phyloP scores from a whole-genome alignment of 2,329 filamentous ascomycete genomes.

The Xylaria sp. region DNA sequence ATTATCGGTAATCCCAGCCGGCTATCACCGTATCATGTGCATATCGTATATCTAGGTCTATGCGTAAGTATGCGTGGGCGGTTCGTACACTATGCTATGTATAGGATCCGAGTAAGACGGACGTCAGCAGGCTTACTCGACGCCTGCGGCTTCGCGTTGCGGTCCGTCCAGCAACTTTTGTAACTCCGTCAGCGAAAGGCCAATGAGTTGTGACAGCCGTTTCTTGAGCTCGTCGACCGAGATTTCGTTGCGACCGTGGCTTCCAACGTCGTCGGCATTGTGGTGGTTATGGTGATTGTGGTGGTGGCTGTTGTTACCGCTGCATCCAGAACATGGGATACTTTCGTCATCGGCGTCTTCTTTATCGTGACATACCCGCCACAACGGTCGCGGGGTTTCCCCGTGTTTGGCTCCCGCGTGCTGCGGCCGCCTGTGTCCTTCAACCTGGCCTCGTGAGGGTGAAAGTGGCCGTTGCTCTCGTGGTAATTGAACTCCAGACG shows the following conservation, averaged over 20 bases:
- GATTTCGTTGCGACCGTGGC: slow-evolving; percentile 42
- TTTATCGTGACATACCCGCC: neutral
- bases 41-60: slow-evolving; percentile 18
- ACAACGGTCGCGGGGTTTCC: neutral
- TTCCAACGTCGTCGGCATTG: neutral
- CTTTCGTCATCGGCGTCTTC: slow-evolving; percentile 9
- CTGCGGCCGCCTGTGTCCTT: slow-evolving; percentile 4
- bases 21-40: slow-evolving; percentile 7
- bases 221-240: slow-evolving; percentile 49
- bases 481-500: neutral
- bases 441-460: neutral
- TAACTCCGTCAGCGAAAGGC: slow-evolving; percentile 46
- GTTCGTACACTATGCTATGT: too few species aligned
- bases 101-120: slow-evolving; percentile 8
- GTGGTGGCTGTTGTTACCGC: neutral
- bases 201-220: slow-evolving; percentile 46
- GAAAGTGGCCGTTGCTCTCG: neutral
- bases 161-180: slow-evolving; percentile 46
- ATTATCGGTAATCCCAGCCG: slow-evolving; percentile 2
- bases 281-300: too few species aligned
- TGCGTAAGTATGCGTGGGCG: neutral
- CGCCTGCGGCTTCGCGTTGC: slow-evolving; percentile 15
- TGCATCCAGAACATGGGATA: slow-evolving; percentile 15
- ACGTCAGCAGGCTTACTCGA: slow-evolving; percentile 10
- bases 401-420: neutral